Conservation (phyloP, 345 rosid species). For the Aquilaria yunnanensis region DNA sequence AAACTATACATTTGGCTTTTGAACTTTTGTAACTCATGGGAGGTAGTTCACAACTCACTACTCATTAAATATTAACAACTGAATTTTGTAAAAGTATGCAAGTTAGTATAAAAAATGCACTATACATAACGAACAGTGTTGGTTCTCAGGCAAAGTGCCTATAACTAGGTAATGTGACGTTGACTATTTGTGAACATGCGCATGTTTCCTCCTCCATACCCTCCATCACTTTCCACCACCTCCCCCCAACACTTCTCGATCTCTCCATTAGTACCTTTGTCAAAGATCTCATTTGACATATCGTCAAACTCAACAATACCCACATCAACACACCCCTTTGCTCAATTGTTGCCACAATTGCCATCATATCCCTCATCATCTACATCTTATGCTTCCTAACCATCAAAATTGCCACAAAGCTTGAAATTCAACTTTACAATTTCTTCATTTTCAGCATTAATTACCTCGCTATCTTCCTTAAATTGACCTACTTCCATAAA, state of each 20-base stretch:
- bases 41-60: too few relatives aligned
- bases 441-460: constrained; percentile 14
- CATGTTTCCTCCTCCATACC: constrained; percentile 13
- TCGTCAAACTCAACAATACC: constrained; percentile 15
- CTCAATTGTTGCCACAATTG: constrained; percentile 1
- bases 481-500: constrained; percentile 13
- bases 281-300: constrained; percentile 12
- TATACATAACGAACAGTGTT: too few relatives aligned
- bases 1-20: too few relatives aligned
- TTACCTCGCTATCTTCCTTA: constrained; percentile 7
- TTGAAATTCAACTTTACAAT: constrained; percentile 19
- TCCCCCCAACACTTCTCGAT: constrained; percentile 14
- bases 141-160: too few relatives aligned
- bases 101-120: too few relatives aligned
- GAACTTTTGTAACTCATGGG: too few relatives aligned
- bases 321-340: constrained; percentile 16
- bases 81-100: too few relatives aligned
- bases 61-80: too few relatives aligned
- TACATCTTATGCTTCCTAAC: constrained; percentile 23
- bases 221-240: constrained; percentile 22
- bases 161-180: background rate
- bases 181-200: constrained; percentile 6
- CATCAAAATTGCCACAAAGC: constrained; percentile 7
- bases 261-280: background rate
- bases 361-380: constrained; percentile 16